Evolutionary conservation across 768 basidiomycete species (phyloP), one percentile per base, ranked within the genome.

Genomic region (Trametes gibbosa): DNA sequence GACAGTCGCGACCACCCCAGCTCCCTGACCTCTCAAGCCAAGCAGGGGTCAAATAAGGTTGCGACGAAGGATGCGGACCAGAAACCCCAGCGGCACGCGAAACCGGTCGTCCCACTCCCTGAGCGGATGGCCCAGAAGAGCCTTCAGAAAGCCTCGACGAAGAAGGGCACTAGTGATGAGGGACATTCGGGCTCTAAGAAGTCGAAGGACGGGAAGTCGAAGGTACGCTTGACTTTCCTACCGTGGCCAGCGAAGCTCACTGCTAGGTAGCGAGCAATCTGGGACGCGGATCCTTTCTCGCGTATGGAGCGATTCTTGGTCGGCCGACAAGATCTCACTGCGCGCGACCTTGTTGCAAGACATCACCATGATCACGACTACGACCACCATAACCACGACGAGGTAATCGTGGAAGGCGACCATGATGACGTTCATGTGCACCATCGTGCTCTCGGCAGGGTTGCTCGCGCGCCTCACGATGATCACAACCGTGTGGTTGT

Each of bases 401-500:
- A 67, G 19, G 65, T 71, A n/a, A 41, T 67, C 17, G 64, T 71
- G 35, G 58, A 59, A 10, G 71, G 72, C 53, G 58, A 71, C 50
- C 17, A 69, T 46, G 69, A 74, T 39, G 67, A 63, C n/a, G 67
- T 69, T 48, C 45, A 68, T 46, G 59, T 66, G 24, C 66, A 66
- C 47, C 46, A 41, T 13, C 56, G 65, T 8, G 53, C 58, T 14
- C 9, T 42, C 10, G 19, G 19, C 21, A 42, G n/a, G 41, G 40
- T 16, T 32, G n/a, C 17, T 23, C 34, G 19, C 3, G 32, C 24
- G 5, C 25, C 41, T 23, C 58, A 45, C 17, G 58, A 54, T 49
- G 54, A 64, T 27, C 54, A 61, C 39, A 58, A 61, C 49, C 34
- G 35, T 43, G 32, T 64, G 53, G 43, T 61, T 41, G 53, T 46